A percentile compares a stretch with the other conserved stretches of the same genome.
These are phyloP conservation scores for Brassica nigra DNA, from an alignment of 345 rosid genomes.

Conservation along the genomic window DNA sequence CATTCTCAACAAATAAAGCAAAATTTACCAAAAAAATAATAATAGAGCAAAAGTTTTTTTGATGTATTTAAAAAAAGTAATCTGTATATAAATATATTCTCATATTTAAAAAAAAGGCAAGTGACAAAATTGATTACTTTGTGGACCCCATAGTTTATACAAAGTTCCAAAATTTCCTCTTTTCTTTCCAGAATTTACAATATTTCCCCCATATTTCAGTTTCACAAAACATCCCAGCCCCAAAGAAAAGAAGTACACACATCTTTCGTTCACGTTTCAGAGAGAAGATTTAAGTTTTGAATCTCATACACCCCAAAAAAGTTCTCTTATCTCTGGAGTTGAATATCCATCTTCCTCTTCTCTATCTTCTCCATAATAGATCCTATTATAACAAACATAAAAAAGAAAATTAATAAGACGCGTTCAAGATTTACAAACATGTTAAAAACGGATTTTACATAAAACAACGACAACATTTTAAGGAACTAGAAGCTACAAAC, in stretches of 20 bases:
- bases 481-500: not conserved
- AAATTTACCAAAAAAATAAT: too few species aligned
- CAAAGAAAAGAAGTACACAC: conserved; percentile 9
- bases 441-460: not conserved
- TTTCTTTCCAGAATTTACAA: conserved; percentile 35
- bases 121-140: conserved; percentile 40
- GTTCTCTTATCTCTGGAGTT: conserved; percentile 46
- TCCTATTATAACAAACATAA: conserved; percentile 38
- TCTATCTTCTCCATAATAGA: conserved; percentile 41
- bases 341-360: conserved; percentile 54
- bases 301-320: conserved; percentile 15
- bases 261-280: conserved; percentile 30
- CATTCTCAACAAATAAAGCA: too few species aligned
- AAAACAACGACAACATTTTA: not conserved
- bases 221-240: conserved; percentile 18
- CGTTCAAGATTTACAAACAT: not conserved
- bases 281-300: conserved; percentile 15
- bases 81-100: too few species aligned
- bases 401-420: not conserved
- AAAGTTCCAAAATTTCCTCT: conserved; percentile 38
- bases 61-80: too few species aligned
- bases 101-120: conserved; percentile 1
- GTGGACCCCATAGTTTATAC: conserved; percentile 38
- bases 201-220: conserved; percentile 29
- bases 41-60: too few species aligned